Conservation (phyloP, 2,329 filamentous ascomycete genomes). For the Fusarium sp. region DNA sequence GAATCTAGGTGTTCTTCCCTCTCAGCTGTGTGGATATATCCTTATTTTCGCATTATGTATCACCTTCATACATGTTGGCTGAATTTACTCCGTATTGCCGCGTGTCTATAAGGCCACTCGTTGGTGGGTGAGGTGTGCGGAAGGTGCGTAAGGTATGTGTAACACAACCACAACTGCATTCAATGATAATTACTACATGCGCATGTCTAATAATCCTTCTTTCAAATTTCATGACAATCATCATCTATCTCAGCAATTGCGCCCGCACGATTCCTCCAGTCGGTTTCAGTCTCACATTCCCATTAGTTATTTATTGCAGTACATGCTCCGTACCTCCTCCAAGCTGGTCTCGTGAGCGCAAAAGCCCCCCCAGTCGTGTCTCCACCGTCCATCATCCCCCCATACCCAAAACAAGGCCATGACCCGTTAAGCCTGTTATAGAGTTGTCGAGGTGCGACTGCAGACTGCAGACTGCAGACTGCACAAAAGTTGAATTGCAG, state of each 20-base stretch:
- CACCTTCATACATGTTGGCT: too few relatives aligned
- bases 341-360: conserved; percentile 36
- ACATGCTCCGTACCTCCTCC: neutral
- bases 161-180: neutral
- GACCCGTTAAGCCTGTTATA: conserved; percentile 16
- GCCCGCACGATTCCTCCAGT: conserved; percentile 14
- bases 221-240: conserved; percentile 14
- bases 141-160: neutral
- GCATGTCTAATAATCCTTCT: neutral
- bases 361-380: conserved; percentile 9
- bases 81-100: neutral
- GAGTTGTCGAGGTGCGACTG: neutral
- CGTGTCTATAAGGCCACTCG: neutral
- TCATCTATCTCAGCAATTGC: neutral
- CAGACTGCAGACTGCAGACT: neutral
- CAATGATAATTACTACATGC: neutral
- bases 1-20: too few relatives aligned
- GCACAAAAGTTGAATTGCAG: conserved; percentile 28
- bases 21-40: too few relatives aligned
- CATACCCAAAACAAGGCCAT: conserved; percentile 37
- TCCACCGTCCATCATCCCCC: conserved; percentile 24
- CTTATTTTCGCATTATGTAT: too few relatives aligned
- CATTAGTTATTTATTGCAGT: conserved; percentile 10
- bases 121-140: conserved; percentile 29
- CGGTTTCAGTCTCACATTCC: neutral